A percentile compares a stretch with the other conserved stretches of the same genome.
Conservation (phyloP, 495 filamentous ascomycete genomes). For the Talaromyces ruber region DNA sequence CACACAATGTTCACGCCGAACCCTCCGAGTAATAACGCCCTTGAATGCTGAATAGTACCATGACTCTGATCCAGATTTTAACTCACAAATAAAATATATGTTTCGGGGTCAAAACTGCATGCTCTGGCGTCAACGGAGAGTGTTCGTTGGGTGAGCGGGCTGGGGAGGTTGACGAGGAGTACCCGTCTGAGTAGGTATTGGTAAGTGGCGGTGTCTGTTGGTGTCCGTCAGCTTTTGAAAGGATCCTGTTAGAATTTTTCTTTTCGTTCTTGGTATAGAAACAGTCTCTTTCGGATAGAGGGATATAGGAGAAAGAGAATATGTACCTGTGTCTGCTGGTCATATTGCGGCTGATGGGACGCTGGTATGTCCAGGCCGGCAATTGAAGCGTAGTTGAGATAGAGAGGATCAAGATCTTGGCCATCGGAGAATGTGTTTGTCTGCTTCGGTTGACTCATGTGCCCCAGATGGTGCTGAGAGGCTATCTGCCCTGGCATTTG, state of each 20-base stretch:
- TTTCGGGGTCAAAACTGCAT: conserved; percentile 25
- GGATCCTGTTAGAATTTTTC: conserved; percentile 10
- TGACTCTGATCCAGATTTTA: neutral
- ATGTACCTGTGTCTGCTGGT: conserved; percentile 57
- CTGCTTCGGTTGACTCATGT: conserved; percentile 52
- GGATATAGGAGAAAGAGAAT: conserved; percentile 36
- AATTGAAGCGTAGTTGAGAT: conserved; percentile 66
- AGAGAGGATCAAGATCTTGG: conserved; percentile 64
- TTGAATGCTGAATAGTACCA: neutral
- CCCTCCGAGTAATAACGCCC: neutral
- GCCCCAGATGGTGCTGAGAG: conserved; percentile 50
- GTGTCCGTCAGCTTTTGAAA: conserved; percentile 5
- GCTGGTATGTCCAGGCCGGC: conserved; percentile 64
- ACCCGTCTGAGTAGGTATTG: conserved; percentile 72
- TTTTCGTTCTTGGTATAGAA: neutral
- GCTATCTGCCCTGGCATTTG: conserved; percentile 45
- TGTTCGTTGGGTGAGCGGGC: conserved; percentile 26
- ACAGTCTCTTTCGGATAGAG: conserved; percentile 9
- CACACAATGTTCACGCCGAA: neutral
- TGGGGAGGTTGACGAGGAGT: conserved; percentile 43
- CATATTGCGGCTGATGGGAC: conserved; percentile 26
- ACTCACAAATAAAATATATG: neutral
- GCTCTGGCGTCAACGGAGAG: conserved; percentile 33
- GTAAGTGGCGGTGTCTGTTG: conserved; percentile 81
- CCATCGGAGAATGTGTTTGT: conserved; percentile 49